These are phyloP conservation scores for Lyophyllum decastes DNA, from an alignment of 768 basidiomycete genomes.

Conservation along the genomic window DNA sequence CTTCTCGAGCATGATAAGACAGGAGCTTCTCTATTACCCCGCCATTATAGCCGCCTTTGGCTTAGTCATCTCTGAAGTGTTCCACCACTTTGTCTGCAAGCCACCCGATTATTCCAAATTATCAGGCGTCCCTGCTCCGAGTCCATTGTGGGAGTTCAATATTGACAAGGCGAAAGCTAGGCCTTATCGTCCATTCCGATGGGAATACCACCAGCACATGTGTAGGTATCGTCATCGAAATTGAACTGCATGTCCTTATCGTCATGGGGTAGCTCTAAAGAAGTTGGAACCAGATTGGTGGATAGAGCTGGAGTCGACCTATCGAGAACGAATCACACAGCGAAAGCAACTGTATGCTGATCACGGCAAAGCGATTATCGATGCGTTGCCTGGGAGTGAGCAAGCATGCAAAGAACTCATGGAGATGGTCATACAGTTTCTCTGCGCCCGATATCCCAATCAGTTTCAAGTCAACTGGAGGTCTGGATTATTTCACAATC, in stretches of 20 bases:
- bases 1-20: not conserved
- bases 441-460: conserved; percentile 57
- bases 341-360: conserved; percentile 37
- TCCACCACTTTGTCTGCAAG: not conserved
- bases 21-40: not conserved
- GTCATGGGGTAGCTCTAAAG: conserved; percentile 36
- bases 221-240: conserved; percentile 30
- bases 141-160: conserved; percentile 42
- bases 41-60: not conserved
- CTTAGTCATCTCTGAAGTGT: not conserved
- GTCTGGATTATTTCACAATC: conserved; percentile 41
- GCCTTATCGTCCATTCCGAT: conserved; percentile 58
- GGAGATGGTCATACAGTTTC: conserved; percentile 57
- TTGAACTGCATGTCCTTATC: not conserved
- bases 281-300: conserved; percentile 55
- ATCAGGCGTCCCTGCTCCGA: conserved; percentile 44
- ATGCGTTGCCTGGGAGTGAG: conserved; percentile 50
- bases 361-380: conserved; percentile 43
- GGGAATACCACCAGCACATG: conserved; percentile 60
- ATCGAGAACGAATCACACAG: conserved; percentile 42
- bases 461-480: conserved; percentile 42
- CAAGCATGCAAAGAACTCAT: conserved; percentile 51
- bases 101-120: conserved; percentile 40
- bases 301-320: conserved; percentile 58
- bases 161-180: conserved; percentile 43